A percentile compares a stretch with the other conserved stretches of the same genome.
Conservation (phyloP, 2,329 filamentous ascomycete genomes). For the Stromatinia cepivora region DNA sequence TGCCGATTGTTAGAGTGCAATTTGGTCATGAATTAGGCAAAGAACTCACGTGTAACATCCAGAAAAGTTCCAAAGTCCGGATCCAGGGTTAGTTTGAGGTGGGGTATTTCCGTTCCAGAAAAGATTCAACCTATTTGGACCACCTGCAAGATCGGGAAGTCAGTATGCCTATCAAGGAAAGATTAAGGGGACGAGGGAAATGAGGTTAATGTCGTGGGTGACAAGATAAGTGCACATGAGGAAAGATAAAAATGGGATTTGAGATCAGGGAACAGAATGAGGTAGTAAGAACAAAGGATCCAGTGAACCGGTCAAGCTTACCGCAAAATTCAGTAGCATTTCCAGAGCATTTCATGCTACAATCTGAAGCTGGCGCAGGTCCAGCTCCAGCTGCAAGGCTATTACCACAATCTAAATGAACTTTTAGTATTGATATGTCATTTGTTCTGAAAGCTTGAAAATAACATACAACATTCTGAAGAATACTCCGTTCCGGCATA, state of each 20-base stretch:
- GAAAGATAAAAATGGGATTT: neutral
- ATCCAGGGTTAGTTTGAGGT: slow-evolving; percentile 31
- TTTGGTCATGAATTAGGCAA: neutral
- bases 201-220: neutral
- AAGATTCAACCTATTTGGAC: slow-evolving; percentile 36
- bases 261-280: neutral
- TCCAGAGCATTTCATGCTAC: slow-evolving; percentile 37
- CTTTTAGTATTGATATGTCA: slow-evolving; percentile 6
- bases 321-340: slow-evolving; percentile 42
- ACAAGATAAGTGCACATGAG: neutral
- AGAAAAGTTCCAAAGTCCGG: slow-evolving; percentile 27
- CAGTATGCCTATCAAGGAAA: neutral
- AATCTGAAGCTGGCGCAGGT: slow-evolving; percentile 28
- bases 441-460: slow-evolving; percentile 20
- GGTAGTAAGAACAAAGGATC: neutral
- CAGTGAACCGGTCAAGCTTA: neutral
- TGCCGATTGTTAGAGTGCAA: neutral
- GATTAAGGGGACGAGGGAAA: neutral
- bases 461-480: slow-evolving; percentile 36
- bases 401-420: slow-evolving; percentile 32
- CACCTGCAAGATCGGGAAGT: slow-evolving; percentile 21
- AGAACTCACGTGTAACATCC: slow-evolving; percentile 35
- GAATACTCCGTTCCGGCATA: slow-evolving; percentile 39
- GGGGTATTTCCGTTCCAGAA: slow-evolving; percentile 37
- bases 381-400: slow-evolving; percentile 26